A percentile compares a stretch with the other conserved stretches of the same genome.
These are phyloP conservation scores for Ophioceras dolichostomum DNA, from an alignment of 2,329 filamentous ascomycete genomes.

Conservation along the genomic window DNA sequence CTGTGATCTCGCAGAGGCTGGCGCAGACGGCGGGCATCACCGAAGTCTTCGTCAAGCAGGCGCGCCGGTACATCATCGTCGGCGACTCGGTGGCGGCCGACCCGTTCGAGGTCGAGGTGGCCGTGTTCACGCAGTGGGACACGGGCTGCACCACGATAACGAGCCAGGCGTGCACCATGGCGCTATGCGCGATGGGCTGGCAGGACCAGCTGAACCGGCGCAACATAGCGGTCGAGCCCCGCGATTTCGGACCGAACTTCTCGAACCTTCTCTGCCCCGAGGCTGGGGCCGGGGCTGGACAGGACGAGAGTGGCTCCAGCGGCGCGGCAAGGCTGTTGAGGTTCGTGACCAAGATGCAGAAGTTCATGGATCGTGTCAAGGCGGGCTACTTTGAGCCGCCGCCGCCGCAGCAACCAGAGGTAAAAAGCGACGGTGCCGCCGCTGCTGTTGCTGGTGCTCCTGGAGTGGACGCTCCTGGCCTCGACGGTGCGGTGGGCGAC, in stretches of 20 bases:
- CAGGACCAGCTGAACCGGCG: slow-evolving; percentile 8
- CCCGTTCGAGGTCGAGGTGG: slow-evolving; percentile 21
- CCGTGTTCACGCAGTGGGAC: slow-evolving; percentile 20
- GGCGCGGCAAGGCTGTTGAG: background rate
- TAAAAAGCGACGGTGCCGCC: no score
- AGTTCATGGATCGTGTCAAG: slow-evolving; percentile 1
- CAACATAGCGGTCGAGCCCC: slow-evolving; percentile 5
- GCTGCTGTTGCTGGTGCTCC: no score
- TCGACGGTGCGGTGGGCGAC: no score
- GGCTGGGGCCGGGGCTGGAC: background rate
- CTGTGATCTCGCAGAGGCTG: slow-evolving; percentile 21
- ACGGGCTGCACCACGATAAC: background rate
- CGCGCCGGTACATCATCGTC: background rate
- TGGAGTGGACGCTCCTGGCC: no score
- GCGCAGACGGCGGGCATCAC: slow-evolving; percentile 15
- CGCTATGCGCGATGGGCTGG: slow-evolving; percentile 19
- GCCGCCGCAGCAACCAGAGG: no score
- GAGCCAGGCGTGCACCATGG: slow-evolving; percentile 9
- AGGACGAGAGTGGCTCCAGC: no score
- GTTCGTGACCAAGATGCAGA: background rate
- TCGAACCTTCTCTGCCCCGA: slow-evolving; percentile 4
- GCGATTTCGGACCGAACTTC: slow-evolving; percentile 6
- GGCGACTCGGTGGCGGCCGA: slow-evolving; percentile 4
- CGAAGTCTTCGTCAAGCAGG: background rate
- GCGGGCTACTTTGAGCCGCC: background rate